Evolutionary conservation across 2,329 filamentous ascomycete genomes (phyloP).

Genomic region (Colletotrichum cordylinicola): DNA sequence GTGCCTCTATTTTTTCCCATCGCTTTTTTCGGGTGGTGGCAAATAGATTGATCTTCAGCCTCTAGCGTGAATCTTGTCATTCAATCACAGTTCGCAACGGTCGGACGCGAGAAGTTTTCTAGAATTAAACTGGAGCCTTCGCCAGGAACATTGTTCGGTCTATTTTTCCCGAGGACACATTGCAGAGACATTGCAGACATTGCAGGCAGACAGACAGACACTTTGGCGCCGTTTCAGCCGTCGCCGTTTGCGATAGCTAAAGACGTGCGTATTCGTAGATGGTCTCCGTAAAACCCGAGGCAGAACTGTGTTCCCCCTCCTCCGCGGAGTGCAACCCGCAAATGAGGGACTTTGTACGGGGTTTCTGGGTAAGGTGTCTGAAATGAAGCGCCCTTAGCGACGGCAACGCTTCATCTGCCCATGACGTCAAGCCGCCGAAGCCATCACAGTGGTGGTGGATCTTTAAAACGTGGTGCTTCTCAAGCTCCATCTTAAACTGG

Average conservation of each 20-base stretch:
- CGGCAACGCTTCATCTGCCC: background rate
- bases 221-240: conserved; percentile 1
- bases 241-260: background rate
- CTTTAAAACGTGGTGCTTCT: conserved; percentile 10
- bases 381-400: conserved; percentile 19
- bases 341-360: background rate
- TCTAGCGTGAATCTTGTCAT: background rate
- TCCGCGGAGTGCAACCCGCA: background rate
- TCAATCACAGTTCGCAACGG: background rate
- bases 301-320: background rate
- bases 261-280: background rate
- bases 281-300: background rate
- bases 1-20: background rate
- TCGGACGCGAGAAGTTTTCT: background rate
- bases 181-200: background rate
- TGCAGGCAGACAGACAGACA: background rate
- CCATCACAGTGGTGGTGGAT: background rate
- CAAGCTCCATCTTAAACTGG: background rate
- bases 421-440: conserved; percentile 14
- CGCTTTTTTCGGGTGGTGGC: background rate
- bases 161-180: background rate
- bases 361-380: conserved; percentile 19
- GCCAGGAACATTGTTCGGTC: background rate
- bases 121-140: background rate
- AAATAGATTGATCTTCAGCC: background rate